These are phyloP conservation scores for Bruguiera parviflora DNA, from an alignment of 345 rosid genomes.

Conservation along the genomic window DNA sequence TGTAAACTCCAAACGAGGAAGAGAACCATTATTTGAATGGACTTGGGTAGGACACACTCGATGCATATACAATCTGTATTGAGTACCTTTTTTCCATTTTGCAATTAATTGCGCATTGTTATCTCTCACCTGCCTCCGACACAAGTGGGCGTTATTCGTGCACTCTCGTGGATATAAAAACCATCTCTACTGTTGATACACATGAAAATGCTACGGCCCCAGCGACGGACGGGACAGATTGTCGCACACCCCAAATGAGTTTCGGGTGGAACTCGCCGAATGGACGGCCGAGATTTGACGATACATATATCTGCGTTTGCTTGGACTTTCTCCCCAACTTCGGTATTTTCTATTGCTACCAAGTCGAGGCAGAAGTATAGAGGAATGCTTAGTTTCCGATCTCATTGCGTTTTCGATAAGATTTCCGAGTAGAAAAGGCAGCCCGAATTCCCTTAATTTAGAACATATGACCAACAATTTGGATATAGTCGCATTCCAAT, in stretches of 20 bases:
- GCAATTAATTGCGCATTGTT: background rate
- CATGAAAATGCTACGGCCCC: no score
- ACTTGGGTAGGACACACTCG: no score
- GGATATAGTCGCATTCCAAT: background rate
- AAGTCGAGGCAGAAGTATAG: background rate
- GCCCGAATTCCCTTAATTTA: background rate
- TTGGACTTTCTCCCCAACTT: background rate
- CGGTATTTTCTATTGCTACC: background rate
- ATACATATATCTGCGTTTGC: no score
- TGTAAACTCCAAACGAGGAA: no score
- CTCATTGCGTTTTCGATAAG: background rate
- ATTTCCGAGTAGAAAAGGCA: background rate
- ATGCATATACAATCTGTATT: no score
- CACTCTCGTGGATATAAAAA: background rate
- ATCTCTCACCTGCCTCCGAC: background rate
- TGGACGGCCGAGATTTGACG: no score
- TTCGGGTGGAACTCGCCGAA: no score
- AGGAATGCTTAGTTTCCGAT: constrained; percentile 1
- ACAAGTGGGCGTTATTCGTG: background rate
- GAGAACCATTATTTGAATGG: no score
- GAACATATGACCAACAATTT: background rate
- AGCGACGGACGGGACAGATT: no score
- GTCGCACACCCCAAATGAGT: no score
- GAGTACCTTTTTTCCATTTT: background rate
- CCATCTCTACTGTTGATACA: no score